phyloP scores from a whole-genome alignment of 257 asterid genomes.

The Cinchona pubescens region DNA sequence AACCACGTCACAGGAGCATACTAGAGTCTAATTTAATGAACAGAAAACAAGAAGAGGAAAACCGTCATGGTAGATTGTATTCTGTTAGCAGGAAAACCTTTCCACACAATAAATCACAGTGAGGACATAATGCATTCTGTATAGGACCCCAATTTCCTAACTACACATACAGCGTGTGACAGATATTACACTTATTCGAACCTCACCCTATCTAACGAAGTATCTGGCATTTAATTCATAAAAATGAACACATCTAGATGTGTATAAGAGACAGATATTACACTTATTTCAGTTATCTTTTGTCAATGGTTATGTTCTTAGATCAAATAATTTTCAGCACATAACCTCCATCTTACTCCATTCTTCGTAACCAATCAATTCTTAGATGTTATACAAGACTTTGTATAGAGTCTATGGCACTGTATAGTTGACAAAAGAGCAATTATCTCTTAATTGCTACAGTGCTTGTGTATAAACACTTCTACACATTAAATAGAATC shows the following conservation, averaged over 20 bases:
- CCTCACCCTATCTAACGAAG: background rate
- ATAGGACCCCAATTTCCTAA: background rate
- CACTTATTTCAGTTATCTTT: background rate
- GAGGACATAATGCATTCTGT: background rate
- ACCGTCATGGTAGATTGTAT: background rate
- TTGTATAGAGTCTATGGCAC: background rate
- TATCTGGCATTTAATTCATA: background rate
- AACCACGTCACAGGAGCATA: conserved; percentile 13
- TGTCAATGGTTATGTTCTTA: background rate
- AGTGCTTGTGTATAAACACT: background rate
- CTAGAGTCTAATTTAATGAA: background rate
- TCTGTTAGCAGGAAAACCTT: background rate
- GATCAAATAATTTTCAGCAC: background rate
- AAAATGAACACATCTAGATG: no score
- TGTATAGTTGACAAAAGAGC: background rate
- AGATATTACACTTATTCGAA: no score
- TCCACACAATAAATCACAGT: background rate
- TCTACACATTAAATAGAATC: background rate
- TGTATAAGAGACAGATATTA: no score
- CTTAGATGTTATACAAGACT: background rate
- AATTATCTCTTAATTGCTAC: background rate
- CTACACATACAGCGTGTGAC: background rate
- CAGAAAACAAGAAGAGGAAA: background rate
- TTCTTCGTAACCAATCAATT: background rate
- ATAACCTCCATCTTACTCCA: background rate